Evolutionary conservation across 768 basidiomycete species (phyloP).

Genomic region (Mycena latifolia): DNA sequence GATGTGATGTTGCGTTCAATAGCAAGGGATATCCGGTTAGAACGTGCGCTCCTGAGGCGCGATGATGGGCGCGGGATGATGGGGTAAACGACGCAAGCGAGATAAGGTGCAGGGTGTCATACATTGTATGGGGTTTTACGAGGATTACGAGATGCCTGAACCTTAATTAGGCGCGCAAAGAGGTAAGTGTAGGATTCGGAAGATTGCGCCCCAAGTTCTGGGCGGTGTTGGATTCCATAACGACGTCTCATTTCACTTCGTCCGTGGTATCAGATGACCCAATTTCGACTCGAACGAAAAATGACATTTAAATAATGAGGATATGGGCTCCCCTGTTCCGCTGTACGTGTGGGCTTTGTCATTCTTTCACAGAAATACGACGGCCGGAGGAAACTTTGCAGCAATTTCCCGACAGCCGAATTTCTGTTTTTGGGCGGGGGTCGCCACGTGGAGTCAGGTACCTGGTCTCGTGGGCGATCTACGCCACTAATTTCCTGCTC

Average conservation of each 20-base stretch:
- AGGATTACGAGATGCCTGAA: too few species aligned
- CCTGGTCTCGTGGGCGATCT: conserved; percentile 10
- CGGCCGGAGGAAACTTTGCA: not conserved
- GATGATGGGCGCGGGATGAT: too few species aligned
- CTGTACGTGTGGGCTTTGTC: too few species aligned
- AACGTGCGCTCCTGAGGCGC: too few species aligned
- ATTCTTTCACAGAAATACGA: too few species aligned
- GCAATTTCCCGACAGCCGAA: not conserved
- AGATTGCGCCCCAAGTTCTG: not conserved
- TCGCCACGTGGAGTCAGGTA: conserved; percentile 13
- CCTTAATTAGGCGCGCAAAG: too few species aligned
- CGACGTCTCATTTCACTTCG: conserved; percentile 25
- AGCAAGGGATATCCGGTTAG: too few species aligned
- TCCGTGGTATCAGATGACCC: not conserved
- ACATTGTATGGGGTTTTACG: too few species aligned
- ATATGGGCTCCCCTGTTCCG: too few species aligned
- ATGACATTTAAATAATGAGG: not conserved
- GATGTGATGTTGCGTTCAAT: not conserved
- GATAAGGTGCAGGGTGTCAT: too few species aligned
- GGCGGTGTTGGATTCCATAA: conserved; percentile 28
- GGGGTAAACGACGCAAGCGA: too few species aligned
- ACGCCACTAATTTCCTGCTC: not conserved
- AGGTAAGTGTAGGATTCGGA: not conserved
- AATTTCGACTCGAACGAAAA: too few species aligned
- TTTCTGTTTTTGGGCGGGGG: not conserved